Evolutionary conservation across 2,329 filamentous ascomycete genomes (phyloP), one percentile per base, ranked within the genome.

Genomic region (Xylariaceae sp.): DNA sequence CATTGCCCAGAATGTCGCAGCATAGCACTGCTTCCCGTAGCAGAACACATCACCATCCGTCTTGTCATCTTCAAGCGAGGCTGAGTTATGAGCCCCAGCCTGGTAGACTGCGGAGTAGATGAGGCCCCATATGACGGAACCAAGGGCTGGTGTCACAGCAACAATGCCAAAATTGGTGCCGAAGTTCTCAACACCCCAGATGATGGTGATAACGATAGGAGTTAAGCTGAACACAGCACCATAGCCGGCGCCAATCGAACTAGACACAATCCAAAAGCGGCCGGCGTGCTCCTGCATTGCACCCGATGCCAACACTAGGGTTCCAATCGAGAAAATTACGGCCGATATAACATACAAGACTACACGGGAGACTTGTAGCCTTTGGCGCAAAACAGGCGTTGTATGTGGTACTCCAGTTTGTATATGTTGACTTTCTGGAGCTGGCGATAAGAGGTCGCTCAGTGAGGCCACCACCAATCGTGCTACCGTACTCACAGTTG

Each of bases 181-280:
- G 71, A 99, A 98, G 73, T 98, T 99, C 78, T 98, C 93, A 0
- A 96, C 92, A 23, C 95, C 95, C 95, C 95, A 99, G 41, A 99
- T 94, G 8, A 97, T 92, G n/a, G 88, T 92, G 65, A 97, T 89
- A 54, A 98, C 91, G 63, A 98, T 93, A 2, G 95, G 95, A 0
- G 90, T 90, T 5, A 98, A 82, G 44, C 87, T 90, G 78, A 98
- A 99, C 19, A 93, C 86, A 28, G 93, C 93, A 40, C 95, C 95
- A 71, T 99, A 98, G 40, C 95, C 95, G 1, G 92, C 88, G 6
- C 95, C 95, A 6, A 99, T 87, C 1, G 93, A 82, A 0, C 89
- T 85, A 0, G 92, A 96, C 7, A 96, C 90, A 44, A 94, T 75
- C 83, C 92, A 94, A 77, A 98, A 96, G 31, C 91, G 84, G 46